These are phyloP conservation scores for Tetrapyrgos nigripes DNA, from an alignment of 1,284 basidiomycete genomes.

Conservation along the genomic window DNA sequence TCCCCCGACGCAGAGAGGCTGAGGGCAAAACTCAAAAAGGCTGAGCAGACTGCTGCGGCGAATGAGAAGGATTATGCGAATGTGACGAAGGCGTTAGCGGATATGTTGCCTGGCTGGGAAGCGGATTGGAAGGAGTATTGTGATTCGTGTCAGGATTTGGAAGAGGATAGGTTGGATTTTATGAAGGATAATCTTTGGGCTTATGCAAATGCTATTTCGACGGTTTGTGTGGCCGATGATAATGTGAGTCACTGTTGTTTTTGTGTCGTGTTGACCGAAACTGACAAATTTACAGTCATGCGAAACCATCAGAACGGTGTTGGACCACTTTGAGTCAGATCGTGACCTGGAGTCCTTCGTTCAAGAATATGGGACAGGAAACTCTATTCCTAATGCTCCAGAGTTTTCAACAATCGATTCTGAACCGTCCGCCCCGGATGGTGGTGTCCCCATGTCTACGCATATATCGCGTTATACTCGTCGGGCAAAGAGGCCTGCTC, in stretches of 20 bases:
- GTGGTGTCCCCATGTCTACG: not conserved
- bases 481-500: slow-evolving; percentile 2
- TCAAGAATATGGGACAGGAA: slow-evolving; percentile 66
- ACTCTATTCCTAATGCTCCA: slow-evolving; percentile 66
- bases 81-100: slow-evolving; percentile 68
- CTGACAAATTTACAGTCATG: slow-evolving; percentile 55
- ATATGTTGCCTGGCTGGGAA: slow-evolving; percentile 75
- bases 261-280: not conserved
- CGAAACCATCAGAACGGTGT: slow-evolving; percentile 66
- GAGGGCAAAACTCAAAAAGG: slow-evolving; percentile 70
- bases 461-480: slow-evolving; percentile 6
- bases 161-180: slow-evolving; percentile 83
- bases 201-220: slow-evolving; percentile 80
- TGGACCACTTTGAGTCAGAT: slow-evolving; percentile 66
- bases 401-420: slow-evolving; percentile 41
- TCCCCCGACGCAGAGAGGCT: slow-evolving; percentile 76
- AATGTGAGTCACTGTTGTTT: slow-evolving; percentile 53
- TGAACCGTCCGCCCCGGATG: slow-evolving; percentile 1
- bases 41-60: slow-evolving; percentile 69
- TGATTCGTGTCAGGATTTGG: slow-evolving; percentile 80
- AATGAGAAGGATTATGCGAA: slow-evolving; percentile 78
- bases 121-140: slow-evolving; percentile 78
- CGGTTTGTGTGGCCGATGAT: slow-evolving; percentile 82
- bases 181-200: slow-evolving; percentile 82
- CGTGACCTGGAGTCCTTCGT: slow-evolving; percentile 69